Evolutionary conservation across 768 basidiomycete species (phyloP).

Genomic region (Boletus eberwhitei): DNA sequence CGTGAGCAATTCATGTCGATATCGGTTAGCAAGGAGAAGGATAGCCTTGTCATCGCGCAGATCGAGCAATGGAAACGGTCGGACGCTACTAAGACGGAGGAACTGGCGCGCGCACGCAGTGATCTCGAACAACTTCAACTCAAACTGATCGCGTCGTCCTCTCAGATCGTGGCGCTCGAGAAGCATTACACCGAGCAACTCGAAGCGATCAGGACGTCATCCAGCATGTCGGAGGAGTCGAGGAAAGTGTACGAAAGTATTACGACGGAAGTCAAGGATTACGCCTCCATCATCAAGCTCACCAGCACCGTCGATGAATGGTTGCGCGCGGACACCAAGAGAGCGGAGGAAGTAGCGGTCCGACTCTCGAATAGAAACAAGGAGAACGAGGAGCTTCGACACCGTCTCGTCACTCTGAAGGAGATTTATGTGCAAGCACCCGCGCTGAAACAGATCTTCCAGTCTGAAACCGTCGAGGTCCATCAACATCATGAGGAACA

Average conservation of each 20-base stretch:
- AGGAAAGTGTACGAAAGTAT: neutral
- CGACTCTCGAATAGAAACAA: conserved; percentile 9
- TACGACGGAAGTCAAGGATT: neutral
- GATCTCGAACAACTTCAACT: neutral
- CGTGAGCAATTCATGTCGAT: neutral
- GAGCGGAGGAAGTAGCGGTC: neutral
- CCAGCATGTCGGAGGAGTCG: neutral
- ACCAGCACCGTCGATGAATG: conserved; percentile 5
- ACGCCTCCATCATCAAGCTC: conserved; percentile 4
- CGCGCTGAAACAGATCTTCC: conserved; percentile 9
- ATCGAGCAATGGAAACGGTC: neutral
- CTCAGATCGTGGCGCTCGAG: neutral
- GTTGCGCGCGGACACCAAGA: conserved; percentile 6
- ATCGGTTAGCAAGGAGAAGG: neutral
- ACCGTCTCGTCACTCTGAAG: neutral
- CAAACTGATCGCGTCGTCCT: neutral
- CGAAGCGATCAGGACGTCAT: neutral
- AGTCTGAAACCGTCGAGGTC: conserved; percentile 7
- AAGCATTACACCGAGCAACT: neutral
- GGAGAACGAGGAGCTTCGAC: conserved; percentile 9
- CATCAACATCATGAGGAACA: conserved; percentile 1
- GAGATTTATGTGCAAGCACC: conserved; percentile 10
- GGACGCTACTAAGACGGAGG: neutral
- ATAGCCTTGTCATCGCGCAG: neutral
- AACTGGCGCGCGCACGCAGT: neutral